Base-by-base conservation (phyloP, 148 eudicot species). In the Suaeda aralocaspica region DNA sequence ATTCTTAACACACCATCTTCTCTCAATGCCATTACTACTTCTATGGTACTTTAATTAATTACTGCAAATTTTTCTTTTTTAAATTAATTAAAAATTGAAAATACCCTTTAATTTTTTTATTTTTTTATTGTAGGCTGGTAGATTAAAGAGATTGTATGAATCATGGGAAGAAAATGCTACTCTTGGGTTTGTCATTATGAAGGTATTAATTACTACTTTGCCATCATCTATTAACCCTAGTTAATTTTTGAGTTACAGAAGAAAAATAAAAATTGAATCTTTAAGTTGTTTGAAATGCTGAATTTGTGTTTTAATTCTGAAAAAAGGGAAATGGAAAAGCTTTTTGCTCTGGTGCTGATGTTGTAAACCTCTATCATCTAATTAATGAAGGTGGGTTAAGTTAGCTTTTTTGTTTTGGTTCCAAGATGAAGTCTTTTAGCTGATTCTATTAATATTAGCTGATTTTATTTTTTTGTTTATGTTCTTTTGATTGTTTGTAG, bases 91-190 rank as follows among this genome's bases (percentile, higher is more conserved):
- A 18, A 60, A 42, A 46, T 44, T 70, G 49, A 71, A 5, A 69
- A 7, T 1, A 28, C 64, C 12, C 6, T n/a, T 59, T 65, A 66
- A 21, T 22, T 22, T 16, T 44, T 24, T 56, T 31, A n/a, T 67
- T 19, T 30, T 69, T 73, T n/a, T n/a, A n/a, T n/a, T 63, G 25
- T 78, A 95, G 97, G 91, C 72, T 25, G 78, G 52, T 79, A 84
- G 97, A 77, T 87, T 89, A 39, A 89, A 85, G 63, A 91, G 80
- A 79, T 66, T 91, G 49, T 95, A 91, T 66, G 85, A 89, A 80
- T 86, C 92, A 48, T 91, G 99, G 99, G 97, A 95, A 79, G 99
- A 94, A 59, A 91, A 89, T 61, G 67, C 93, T n/a, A 84, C 84
- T 78, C 84, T 95, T 71, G 97, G 96, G 65, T 91, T 91, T 74